Conservation (phyloP, 1,284 basidiomycete species). For the Pseudozyma pruni region DNA sequence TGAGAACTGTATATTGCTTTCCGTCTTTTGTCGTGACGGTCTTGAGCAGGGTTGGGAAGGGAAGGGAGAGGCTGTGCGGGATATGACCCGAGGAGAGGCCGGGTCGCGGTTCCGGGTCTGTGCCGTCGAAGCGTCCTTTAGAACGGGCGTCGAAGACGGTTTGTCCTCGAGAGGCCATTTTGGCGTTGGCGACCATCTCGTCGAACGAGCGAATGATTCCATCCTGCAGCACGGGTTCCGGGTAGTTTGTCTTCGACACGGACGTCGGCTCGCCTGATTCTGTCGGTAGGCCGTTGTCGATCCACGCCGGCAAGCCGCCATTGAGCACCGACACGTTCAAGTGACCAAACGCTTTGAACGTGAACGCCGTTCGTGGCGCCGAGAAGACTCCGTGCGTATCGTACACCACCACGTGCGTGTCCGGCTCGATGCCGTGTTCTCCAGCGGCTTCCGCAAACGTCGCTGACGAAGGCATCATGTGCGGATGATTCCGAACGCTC, state of each 20-base stretch:
- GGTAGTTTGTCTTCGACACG: constrained; percentile 52
- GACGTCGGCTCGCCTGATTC: constrained; percentile 42
- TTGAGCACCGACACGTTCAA: constrained; percentile 60
- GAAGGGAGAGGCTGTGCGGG: constrained; percentile 83
- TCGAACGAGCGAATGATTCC: constrained; percentile 78
- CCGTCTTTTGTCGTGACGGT: constrained; percentile 67
- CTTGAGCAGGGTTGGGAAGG: constrained; percentile 82
- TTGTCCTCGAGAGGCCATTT: constrained; percentile 72
- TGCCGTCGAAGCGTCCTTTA: constrained; percentile 78
- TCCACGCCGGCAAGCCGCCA: constrained; percentile 65
- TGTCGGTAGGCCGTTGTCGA: constrained; percentile 36
- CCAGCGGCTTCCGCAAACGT: constrained; percentile 84
- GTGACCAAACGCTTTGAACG: constrained; percentile 63
- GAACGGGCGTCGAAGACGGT: constrained; percentile 89
- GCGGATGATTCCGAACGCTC: constrained; percentile 73
- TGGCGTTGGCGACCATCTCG: constrained; percentile 81
- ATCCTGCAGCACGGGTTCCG: constrained; percentile 72
- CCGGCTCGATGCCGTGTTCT: constrained; percentile 78
- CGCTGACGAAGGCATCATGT: constrained; percentile 86
- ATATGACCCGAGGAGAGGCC: constrained; percentile 92
- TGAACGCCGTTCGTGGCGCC: constrained; percentile 57
- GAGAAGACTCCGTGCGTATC: constrained; percentile 68
- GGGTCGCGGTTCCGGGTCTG: constrained; percentile 87
- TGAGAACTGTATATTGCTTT: constrained; percentile 57
- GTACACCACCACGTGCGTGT: constrained; percentile 88